Evolutionary conservation across 371 early-diverging fungal species (phyloP).

Genomic region (Actinomortierella wolfii): DNA sequence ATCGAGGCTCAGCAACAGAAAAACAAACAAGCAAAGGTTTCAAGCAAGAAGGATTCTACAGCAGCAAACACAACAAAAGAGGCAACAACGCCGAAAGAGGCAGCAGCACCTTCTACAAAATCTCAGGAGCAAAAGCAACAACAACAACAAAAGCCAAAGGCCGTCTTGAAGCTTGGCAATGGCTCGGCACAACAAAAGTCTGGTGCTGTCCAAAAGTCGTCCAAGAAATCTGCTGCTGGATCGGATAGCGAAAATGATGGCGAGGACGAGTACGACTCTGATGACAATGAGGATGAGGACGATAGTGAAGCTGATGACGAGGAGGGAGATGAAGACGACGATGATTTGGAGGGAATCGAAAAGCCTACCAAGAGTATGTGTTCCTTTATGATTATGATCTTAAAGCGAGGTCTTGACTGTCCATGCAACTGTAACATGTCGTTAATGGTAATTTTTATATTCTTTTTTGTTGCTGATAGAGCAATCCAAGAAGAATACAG

Average conservation of each 20-base stretch:
- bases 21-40: not conserved
- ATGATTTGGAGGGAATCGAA: constrained; percentile 16
- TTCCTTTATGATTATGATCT: not conserved
- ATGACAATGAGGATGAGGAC: no score
- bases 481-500: constrained; percentile 52
- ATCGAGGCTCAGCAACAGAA: constrained; percentile 10
- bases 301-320: no score
- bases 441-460: not conserved
- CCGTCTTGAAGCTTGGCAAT: constrained; percentile 5
- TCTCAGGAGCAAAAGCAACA: no score
- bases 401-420: not conserved
- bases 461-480: constrained; percentile 19
- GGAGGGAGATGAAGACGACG: constrained; percentile 18
- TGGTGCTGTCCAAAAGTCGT: not conserved
- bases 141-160: constrained; percentile 2
- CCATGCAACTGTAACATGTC: no score
- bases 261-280: constrained; percentile 22
- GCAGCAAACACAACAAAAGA: no score
- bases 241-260: constrained; percentile 33
- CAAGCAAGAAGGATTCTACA: no score
- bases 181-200: not conserved
- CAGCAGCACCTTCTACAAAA: not conserved
- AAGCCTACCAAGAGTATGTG: not conserved
- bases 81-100: no score
- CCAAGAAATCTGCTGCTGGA: constrained; percentile 5